Evolutionary conservation across 345 rosid genomes (phyloP), one percentile per base, ranked within the genome.

Genomic region (Citrus australasica): DNA sequence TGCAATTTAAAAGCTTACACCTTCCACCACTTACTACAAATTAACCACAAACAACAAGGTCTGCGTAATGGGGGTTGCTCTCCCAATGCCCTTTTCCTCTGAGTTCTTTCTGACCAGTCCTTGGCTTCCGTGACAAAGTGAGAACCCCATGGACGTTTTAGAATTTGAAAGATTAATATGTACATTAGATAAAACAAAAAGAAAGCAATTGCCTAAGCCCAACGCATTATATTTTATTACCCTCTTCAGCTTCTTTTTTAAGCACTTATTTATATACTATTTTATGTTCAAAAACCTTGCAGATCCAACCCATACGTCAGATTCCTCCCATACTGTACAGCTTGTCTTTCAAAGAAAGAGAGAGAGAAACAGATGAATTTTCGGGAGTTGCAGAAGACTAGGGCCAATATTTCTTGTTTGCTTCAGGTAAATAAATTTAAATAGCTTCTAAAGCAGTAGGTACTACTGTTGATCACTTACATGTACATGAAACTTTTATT

Each of bases 291-390:
- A 81, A 53, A 81, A 69, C 82, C 83, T 80, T 76, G 65, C 86
- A 85, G 90, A 88, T 89, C 93, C 91, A 88, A 85, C 90, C 86
- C 88, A 82, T 76, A 78, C 83, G 72, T 73, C 76, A 85, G 90
- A 87, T 90, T 90, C 90, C 87, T 82, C 86, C 83, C 38, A 81
- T 48, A 71, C 79, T 68, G 82, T 77, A 82, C 87, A 87, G 80
- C 89, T 88, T 80, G 87, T 81, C 84, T 79, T 80, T 76, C 11
- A 79, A 55, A 69, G 78, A 64, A n/a, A 73, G 82, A 71, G 82
- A 68, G 59, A 84, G 32, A 58, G 25, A 74, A 33, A 73, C 25
- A 60, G 55, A 77, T 28, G 63, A 53, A 69, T 66, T 76, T 84
- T 84, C 77, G 61, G 58, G 67, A 48, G 69, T n/a, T 79, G 77